Base-by-base conservation (phyloP, 768 basidiomycete genomes). In the Collybia sp. region DNA sequence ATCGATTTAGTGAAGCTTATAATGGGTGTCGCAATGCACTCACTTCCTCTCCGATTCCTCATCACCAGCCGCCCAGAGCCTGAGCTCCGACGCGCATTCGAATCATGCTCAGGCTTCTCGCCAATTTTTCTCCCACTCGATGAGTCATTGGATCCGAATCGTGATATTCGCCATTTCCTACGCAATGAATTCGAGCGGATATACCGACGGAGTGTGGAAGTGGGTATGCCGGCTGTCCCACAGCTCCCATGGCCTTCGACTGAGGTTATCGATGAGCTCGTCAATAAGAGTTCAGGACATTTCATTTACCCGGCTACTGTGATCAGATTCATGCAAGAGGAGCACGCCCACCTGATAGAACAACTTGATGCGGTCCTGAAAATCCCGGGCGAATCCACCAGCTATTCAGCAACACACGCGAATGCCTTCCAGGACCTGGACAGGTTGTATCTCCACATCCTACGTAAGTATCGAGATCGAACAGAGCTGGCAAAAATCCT, bases 251-350 rank as follows among this genome's bases (percentile, higher is more conserved):
- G 25, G 25, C 25, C 25, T 8, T 25, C 25, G 8, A 44, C 25
- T 11, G 43, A 42, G 13, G 18, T 44, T 13, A 15, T 49, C 30
- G 38, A 17, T 25, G 45, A 35, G 12, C 32, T 49, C 34, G 48
- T 38, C n/a, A 44, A 44, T 6, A 39, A 40, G 12, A 40, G 40
- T 1, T 38, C 44, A 12, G 48, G 48, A 1, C 37, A 44, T 12
- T 49, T 49, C 18, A 49, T 49, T 30, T 49, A 44, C 32, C 43
- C 48, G 9, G 44, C 48, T 3, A 49, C 48, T 15, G 48, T 44
- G 12, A 32, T 49, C 43, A 49, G 38, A 33, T 49, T 49, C 17
- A 25, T 49, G 15, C 42, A 48, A 15, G 47, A 48, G n/a, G 44
- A 48, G 18, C 45, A 45, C 25, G 43, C 44, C 15, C 43, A 48